A percentile compares a stretch with the other conserved stretches of the same genome.
Evolutionary conservation across 768 basidiomycete genomes (phyloP).

Genomic region (Glaciozyma antarctica): DNA sequence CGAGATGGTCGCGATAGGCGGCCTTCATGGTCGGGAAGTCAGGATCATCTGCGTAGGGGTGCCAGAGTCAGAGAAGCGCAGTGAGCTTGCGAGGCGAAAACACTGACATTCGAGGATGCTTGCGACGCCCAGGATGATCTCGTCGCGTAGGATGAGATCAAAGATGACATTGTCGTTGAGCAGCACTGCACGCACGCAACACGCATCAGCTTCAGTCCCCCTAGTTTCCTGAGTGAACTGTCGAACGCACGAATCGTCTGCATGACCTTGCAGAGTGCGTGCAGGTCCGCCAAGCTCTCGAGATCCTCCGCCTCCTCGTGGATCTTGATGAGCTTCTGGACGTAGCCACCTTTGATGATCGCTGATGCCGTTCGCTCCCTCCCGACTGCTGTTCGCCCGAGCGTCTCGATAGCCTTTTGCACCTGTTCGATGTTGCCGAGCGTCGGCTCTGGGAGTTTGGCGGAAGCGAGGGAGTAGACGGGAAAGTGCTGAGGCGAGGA

Average conservation of each 20-base stretch:
- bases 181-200: slow-evolving; percentile 52
- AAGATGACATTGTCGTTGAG: slow-evolving; percentile 90
- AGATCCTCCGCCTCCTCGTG: slow-evolving; percentile 83
- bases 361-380: slow-evolving; percentile 25
- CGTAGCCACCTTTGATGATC: slow-evolving; percentile 56
- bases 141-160: slow-evolving; percentile 88
- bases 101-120: slow-evolving; percentile 92
- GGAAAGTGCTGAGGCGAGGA: slow-evolving; percentile 12
- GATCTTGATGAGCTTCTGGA: slow-evolving; percentile 73
- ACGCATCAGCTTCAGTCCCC: not conserved
- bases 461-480: not conserved
- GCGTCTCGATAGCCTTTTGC: slow-evolving; percentile 63
- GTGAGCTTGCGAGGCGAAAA: slow-evolving; percentile 11
- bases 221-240: too few species aligned
- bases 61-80: slow-evolving; percentile 15
- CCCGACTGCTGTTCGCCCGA: slow-evolving; percentile 42
- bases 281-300: slow-evolving; percentile 80
- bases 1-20: slow-evolving; percentile 87
- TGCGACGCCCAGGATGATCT: slow-evolving; percentile 81
- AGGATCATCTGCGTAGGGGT: slow-evolving; percentile 66
- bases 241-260: slow-evolving; percentile 73
- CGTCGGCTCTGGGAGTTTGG: slow-evolving; percentile 59
- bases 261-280: slow-evolving; percentile 82
- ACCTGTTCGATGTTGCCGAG: slow-evolving; percentile 70
- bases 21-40: slow-evolving; percentile 96